Evolutionary conservation across 2,329 filamentous ascomycete genomes (phyloP).

Genomic region (Acephala macrosclerotiorum): DNA sequence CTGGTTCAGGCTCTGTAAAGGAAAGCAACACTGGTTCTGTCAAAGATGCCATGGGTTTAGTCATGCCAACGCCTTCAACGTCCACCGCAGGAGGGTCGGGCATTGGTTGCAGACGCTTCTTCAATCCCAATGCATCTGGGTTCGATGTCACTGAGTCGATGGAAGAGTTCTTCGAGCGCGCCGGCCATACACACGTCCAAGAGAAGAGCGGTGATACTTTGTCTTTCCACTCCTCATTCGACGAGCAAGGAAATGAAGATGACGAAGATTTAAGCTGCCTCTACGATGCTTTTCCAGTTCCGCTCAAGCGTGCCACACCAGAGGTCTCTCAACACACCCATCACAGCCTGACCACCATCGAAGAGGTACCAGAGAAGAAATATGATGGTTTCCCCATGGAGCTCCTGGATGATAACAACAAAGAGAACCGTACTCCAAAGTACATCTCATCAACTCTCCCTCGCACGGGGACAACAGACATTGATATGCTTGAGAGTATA

Average conservation of each 20-base stretch:
- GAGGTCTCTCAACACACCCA: neutral
- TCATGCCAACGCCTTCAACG: slow-evolving; percentile 1
- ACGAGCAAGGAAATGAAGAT: slow-evolving; percentile 13
- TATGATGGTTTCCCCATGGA: slow-evolving; percentile 35
- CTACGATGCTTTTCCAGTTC: slow-evolving; percentile 22
- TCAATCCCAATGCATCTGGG: slow-evolving; percentile 13
- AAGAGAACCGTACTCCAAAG: slow-evolving; percentile 25
- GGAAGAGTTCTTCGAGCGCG: slow-evolving; percentile 6
- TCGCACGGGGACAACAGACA: slow-evolving; percentile 19
- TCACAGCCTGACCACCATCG: neutral
- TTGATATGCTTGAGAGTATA: neutral
- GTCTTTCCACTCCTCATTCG: slow-evolving; percentile 21
- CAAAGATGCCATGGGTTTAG: neutral
- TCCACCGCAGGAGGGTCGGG: neutral
- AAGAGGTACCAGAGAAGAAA: slow-evolving; percentile 3
- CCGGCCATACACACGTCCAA: neutral
- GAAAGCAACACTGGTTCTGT: neutral
- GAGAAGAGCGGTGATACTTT: slow-evolving; percentile 23
- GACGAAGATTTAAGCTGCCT: slow-evolving; percentile 14
- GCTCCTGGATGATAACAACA: slow-evolving; percentile 25
- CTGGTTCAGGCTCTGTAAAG: slow-evolving; percentile 21
- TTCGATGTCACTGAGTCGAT: slow-evolving; percentile 14
- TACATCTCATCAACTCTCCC: slow-evolving; percentile 34
- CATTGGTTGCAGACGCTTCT: neutral
- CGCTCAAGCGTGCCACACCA: neutral